Conservation (phyloP, 495 filamentous ascomycete species). For the Lentithecium fluviatile region DNA sequence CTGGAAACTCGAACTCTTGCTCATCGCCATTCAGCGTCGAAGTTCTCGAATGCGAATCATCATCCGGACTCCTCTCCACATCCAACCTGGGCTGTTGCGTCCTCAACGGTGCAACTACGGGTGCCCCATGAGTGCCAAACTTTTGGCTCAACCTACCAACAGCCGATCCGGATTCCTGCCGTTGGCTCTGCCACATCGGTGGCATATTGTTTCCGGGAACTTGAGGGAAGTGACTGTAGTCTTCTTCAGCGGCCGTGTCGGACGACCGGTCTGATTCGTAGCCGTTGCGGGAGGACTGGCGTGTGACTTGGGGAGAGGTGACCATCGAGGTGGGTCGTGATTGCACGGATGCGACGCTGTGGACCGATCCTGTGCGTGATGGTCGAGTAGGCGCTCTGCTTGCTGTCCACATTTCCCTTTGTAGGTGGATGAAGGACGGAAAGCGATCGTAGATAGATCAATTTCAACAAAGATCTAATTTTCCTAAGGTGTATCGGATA, state of each 20-base stretch:
- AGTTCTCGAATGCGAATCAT: conserved; percentile 27
- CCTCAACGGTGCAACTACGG: conserved; percentile 6
- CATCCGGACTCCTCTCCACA: conserved; percentile 13
- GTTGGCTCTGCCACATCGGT: conserved; percentile 23
- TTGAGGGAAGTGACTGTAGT: conserved; percentile 12
- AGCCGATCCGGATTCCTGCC: conserved; percentile 15
- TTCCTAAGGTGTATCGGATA: too few relatives aligned
- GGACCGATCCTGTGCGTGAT: conserved; percentile 14
- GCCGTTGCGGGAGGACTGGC: conserved; percentile 8
- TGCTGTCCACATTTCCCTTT: conserved; percentile 31
- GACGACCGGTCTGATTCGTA: conserved; percentile 29
- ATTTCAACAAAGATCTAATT: too few relatives aligned
- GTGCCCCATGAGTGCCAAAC: conserved; percentile 21
- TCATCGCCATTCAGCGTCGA: conserved; percentile 34
- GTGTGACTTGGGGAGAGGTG: conserved; percentile 16
- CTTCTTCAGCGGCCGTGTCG: conserved; percentile 27
- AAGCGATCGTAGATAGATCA: neutral
- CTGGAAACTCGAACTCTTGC: conserved; percentile 33
- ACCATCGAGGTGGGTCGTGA: conserved; percentile 16
- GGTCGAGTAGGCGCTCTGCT: conserved; percentile 19
- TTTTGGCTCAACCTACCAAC: conserved; percentile 24
- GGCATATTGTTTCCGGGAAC: conserved; percentile 22
- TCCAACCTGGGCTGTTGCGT: conserved; percentile 9
- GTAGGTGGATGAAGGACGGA: conserved; percentile 1
- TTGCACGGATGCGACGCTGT: conserved; percentile 23